Evolutionary conservation across 148 eudicot species (phyloP).

Genomic region (Dianthus caryophyllus): DNA sequence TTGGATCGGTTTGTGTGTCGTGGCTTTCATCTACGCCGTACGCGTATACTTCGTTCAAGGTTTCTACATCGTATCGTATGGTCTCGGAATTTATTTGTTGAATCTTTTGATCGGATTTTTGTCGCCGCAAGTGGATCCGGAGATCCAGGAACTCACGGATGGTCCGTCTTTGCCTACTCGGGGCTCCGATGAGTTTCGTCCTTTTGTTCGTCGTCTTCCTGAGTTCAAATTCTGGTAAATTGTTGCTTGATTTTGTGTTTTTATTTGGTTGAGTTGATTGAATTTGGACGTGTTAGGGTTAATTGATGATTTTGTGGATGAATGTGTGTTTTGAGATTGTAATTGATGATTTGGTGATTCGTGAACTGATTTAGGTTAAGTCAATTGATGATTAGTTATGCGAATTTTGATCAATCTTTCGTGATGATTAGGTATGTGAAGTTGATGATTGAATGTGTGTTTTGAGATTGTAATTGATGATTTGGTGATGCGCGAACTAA

Average conservation of each 20-base stretch:
- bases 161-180: conserved; percentile 39
- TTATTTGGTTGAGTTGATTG: not conserved
- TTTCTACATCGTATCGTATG: conserved; percentile 44
- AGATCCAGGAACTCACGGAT: conserved; percentile 37
- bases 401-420: too few species aligned
- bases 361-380: not conserved
- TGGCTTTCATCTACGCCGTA: conserved; percentile 30
- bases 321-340: not conserved
- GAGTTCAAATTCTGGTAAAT: conserved; percentile 49
- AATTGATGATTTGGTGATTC: not conserved
- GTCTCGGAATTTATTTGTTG: conserved; percentile 48
- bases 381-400: too few species aligned
- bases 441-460: not conserved
- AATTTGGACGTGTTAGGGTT: not conserved
- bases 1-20: conserved; percentile 37
- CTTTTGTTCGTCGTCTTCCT: conserved; percentile 49
- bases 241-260: too few species aligned
- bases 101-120: conserved; percentile 51
- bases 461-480: not conserved
- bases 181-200: conserved; percentile 50
- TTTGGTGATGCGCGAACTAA: not conserved
- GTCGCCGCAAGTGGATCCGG: conserved; percentile 52
- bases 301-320: too few species aligned
- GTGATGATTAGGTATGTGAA: too few species aligned
- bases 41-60: conserved; percentile 43